Percentiles rank a stretch among this genome's conserved stretches.
phyloP scores from a whole-genome alignment of 495 filamentous ascomycete genomes.

The Penicillium manginii region DNA sequence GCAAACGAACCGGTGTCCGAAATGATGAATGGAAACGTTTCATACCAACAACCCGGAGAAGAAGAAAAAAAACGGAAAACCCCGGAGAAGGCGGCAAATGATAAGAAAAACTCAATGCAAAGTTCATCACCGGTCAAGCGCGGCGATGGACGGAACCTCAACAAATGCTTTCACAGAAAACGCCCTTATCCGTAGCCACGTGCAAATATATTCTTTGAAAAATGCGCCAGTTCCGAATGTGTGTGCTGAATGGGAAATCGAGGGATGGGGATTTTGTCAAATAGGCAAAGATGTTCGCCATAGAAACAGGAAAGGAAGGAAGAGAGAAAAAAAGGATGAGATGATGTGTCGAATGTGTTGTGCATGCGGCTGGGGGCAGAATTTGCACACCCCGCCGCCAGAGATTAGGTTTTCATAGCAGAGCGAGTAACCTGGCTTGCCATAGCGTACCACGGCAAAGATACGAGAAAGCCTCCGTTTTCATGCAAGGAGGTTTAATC shows the following conservation, averaged over 20 bases:
- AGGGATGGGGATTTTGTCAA: background rate
- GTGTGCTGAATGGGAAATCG: background rate
- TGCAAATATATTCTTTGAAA: conserved; percentile 1
- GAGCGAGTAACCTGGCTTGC: no score
- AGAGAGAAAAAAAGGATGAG: conserved; percentile 5
- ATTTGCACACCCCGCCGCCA: background rate
- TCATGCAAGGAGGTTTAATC: conserved; percentile 7
- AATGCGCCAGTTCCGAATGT: conserved; percentile 3
- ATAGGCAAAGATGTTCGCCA: background rate
- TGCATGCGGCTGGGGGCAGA: background rate
- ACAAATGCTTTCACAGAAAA: background rate
- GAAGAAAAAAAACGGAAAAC: background rate
- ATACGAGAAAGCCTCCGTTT: background rate
- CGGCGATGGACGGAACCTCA: background rate
- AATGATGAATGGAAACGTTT: background rate
- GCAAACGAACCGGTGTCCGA: background rate
- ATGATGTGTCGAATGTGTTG: background rate
- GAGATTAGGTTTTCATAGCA: background rate
- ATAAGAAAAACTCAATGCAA: background rate
- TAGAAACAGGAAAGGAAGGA: background rate
- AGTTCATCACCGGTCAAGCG: background rate
- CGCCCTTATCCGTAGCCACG: background rate
- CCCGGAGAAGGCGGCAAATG: no score
- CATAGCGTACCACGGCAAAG: background rate
- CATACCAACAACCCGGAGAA: background rate